Evolutionary conservation across 2,329 filamentous ascomycete species (phyloP).

Genomic region (Helotiales sp.): DNA sequence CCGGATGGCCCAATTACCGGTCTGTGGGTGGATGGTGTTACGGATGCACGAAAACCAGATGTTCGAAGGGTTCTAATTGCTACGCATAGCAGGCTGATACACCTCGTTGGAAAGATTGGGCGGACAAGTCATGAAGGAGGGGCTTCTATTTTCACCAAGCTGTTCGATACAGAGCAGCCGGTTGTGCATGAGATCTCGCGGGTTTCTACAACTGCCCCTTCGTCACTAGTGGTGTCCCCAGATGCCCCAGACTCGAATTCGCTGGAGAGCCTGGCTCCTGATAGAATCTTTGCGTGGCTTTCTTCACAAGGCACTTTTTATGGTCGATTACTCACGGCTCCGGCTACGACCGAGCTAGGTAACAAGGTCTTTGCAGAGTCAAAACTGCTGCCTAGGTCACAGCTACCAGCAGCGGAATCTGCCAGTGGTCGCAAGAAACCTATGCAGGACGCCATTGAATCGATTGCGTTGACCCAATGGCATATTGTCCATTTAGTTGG

Average conservation of each 20-base stretch:
- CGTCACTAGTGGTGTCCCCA: slow-evolving; percentile 76
- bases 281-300: slow-evolving; percentile 88
- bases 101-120: slow-evolving; percentile 79
- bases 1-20: slow-evolving; percentile 85
- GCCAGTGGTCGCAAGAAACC: slow-evolving; percentile 67
- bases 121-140: slow-evolving; percentile 76
- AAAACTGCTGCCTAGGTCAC: slow-evolving; percentile 75
- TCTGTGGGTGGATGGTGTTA: slow-evolving; percentile 78
- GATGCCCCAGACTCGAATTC: slow-evolving; percentile 63
- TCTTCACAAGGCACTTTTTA: slow-evolving; percentile 85
- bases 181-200: slow-evolving; percentile 73
- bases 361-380: slow-evolving; percentile 78
- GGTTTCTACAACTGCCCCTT: slow-evolving; percentile 62
- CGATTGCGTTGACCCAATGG: slow-evolving; percentile 89
- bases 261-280: slow-evolving; percentile 61
- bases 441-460: slow-evolving; percentile 74
- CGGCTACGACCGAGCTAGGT: slow-evolving; percentile 68
- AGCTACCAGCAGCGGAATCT: slow-evolving; percentile 72
- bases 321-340: slow-evolving; percentile 72
- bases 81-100: slow-evolving; percentile 77
- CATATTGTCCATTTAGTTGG: slow-evolving; percentile 86
- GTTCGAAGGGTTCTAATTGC: slow-evolving; percentile 78
- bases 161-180: slow-evolving; percentile 88
- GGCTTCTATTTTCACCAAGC: slow-evolving; percentile 80
- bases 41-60: slow-evolving; percentile 64